phyloP scores from a whole-genome alignment of 257 asterid genomes.

The Pogostemon cablin region DNA sequence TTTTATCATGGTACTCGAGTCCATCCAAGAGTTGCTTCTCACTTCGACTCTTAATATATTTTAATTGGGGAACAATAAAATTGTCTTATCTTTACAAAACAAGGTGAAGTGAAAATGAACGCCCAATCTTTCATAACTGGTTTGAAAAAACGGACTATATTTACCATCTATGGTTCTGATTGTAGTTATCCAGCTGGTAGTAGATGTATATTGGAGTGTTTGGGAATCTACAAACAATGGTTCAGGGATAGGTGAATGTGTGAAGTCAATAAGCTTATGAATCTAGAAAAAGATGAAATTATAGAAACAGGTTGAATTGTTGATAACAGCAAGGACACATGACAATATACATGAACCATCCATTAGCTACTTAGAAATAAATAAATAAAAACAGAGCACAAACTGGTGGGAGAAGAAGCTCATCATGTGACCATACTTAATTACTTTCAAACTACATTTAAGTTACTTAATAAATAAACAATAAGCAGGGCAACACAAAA shows the following conservation, averaged over 20 bases:
- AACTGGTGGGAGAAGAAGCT: no score
- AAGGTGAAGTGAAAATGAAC: background rate
- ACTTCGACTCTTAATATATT: slow-evolving; percentile 74
- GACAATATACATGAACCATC: background rate
- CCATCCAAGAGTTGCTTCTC: slow-evolving; percentile 54
- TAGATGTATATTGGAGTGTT: slow-evolving; percentile 65
- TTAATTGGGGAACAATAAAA: slow-evolving; percentile 35
- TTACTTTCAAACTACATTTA: no score
- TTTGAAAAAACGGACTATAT: slow-evolving; percentile 2
- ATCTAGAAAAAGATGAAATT: background rate
- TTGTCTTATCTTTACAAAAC: background rate
- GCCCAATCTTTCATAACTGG: slow-evolving; percentile 16
- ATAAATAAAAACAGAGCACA: no score
- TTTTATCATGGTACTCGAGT: slow-evolving; percentile 23
- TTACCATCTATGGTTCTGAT: slow-evolving; percentile 79
- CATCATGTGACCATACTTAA: no score
- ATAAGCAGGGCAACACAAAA: no score
- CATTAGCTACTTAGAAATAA: background rate
- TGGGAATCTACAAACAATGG: slow-evolving; percentile 47
- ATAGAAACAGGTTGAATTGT: background rate
- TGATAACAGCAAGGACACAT: background rate
- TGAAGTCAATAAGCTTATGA: background rate
- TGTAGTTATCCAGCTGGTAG: slow-evolving; percentile 79
- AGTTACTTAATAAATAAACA: no score
- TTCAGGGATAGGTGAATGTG: background rate